A percentile compares a stretch with the other conserved stretches of the same genome.
Conservation (phyloP, 176 grass and related monocot species). For the Chrysopogon serrulatus region DNA sequence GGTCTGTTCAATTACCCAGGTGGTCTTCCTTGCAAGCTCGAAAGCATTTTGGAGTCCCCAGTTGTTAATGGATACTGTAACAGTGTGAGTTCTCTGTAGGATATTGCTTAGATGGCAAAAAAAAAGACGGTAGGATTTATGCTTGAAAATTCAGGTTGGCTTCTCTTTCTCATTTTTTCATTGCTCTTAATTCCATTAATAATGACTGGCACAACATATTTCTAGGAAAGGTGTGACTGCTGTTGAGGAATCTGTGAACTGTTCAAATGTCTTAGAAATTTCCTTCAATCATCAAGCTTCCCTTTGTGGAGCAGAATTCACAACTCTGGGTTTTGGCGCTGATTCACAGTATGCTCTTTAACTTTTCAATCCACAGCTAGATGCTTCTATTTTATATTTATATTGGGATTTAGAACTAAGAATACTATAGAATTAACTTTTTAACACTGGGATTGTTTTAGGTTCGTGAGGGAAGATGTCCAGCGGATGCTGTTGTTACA, state of each 20-base stretch:
- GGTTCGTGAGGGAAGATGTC: constrained; percentile 86
- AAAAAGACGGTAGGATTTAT: constrained; percentile 92
- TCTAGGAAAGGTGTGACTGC: too few relatives aligned
- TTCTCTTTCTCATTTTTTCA: neutral
- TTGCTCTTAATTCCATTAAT: neutral
- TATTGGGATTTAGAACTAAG: too few relatives aligned
- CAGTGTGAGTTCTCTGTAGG: constrained; percentile 96
- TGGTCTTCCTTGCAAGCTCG: constrained; percentile 90
- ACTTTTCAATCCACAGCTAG: too few relatives aligned
- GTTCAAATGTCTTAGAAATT: too few relatives aligned
- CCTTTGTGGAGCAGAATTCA: too few relatives aligned
- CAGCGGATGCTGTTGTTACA: constrained; percentile 26
- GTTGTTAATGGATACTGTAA: constrained; percentile 80
- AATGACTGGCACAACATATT: constrained; percentile 30
- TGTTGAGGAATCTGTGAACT: too few relatives aligned
- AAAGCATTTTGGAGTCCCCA: constrained; percentile 88
- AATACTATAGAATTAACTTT: too few relatives aligned
- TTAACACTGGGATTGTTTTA: constrained; percentile 33
- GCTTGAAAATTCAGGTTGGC: constrained; percentile 89
- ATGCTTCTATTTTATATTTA: too few relatives aligned
- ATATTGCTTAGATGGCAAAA: constrained; percentile 68
- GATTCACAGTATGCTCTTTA: too few relatives aligned
- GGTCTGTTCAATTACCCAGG: constrained; percentile 29
- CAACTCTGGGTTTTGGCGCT: too few relatives aligned
- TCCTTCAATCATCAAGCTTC: too few relatives aligned